A percentile compares a stretch with the other conserved stretches of the same genome.
Evolutionary conservation across 73 alveolate genomes (phyloP).

Genomic region (Symbiodinium natans): DNA sequence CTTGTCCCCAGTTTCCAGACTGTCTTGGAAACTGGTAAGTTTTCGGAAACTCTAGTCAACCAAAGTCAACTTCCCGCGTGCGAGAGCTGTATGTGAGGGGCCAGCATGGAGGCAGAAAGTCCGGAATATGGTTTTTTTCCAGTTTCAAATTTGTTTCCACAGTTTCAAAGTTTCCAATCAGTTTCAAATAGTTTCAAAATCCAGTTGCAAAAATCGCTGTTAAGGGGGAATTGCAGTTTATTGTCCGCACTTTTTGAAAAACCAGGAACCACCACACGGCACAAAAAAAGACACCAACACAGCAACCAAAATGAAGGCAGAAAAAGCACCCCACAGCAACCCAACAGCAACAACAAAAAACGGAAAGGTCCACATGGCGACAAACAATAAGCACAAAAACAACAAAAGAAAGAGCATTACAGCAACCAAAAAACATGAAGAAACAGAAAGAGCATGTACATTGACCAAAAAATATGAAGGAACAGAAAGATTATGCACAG

Average conservation of each 20-base stretch:
- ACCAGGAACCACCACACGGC: not conserved
- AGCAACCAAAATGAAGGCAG: too few species aligned
- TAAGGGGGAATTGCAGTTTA: not conserved
- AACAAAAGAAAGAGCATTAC: not conserved
- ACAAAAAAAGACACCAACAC: not conserved
- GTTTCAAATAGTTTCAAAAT: not conserved
- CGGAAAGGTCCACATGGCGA: not conserved
- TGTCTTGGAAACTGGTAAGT: too few species aligned
- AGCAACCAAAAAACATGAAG: not conserved
- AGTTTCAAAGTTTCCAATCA: not conserved
- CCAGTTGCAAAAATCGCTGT: not conserved
- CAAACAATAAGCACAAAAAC: not conserved
- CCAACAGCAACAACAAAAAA: too few species aligned
- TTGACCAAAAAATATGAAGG: not conserved
- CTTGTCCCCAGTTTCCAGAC: too few species aligned
- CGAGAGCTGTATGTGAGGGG: too few species aligned
- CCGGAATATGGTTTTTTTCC: not conserved
- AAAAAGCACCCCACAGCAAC: too few species aligned
- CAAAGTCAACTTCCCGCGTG: too few species aligned
- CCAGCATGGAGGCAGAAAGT: too few species aligned
- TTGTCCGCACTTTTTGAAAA: not conserved
- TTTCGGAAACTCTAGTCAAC: too few species aligned
- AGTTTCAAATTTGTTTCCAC: not conserved
- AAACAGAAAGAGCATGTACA: not conserved
- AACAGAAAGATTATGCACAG: too few species aligned